phyloP scores from a whole-genome alignment of 1,284 basidiomycete genomes.

The Cryptococcus neoformans region DNA sequence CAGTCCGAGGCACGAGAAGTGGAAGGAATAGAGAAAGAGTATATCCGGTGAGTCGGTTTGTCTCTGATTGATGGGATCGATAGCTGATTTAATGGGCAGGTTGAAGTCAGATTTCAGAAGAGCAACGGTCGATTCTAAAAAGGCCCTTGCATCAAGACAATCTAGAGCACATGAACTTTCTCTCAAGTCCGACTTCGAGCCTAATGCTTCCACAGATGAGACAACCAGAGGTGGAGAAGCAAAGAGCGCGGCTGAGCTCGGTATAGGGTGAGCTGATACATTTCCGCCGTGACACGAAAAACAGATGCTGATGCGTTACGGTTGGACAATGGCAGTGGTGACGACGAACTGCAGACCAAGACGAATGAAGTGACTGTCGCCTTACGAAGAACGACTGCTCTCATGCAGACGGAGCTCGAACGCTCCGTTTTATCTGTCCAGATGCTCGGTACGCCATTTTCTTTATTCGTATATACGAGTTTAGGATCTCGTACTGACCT shows the following conservation, averaged over 20 bases:
- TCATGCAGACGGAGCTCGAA: slow-evolving; percentile 89
- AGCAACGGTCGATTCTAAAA: slow-evolving; percentile 27
- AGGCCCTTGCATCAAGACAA: slow-evolving; percentile 12
- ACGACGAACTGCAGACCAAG: slow-evolving; percentile 81
- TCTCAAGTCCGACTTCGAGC: slow-evolving; percentile 5
- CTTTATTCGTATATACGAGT: too few relatives aligned
- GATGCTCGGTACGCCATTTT: slow-evolving; percentile 63
- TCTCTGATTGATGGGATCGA: background rate
- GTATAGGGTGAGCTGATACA: slow-evolving; percentile 14
- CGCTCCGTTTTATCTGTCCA: slow-evolving; percentile 79
- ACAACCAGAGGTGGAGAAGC: slow-evolving; percentile 6
- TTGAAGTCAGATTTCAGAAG: slow-evolving; percentile 28
- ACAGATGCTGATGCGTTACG: background rate
- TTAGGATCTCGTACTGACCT: slow-evolving; percentile 3
- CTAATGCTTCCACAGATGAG: slow-evolving; percentile 23
- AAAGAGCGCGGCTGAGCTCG: slow-evolving; percentile 15
- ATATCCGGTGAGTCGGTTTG: slow-evolving; percentile 30
- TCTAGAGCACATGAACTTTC: slow-evolving; percentile 9
- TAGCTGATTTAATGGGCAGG: slow-evolving; percentile 7
- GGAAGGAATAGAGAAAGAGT: slow-evolving; percentile 8
- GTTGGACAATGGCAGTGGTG: slow-evolving; percentile 54
- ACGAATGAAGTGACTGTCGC: slow-evolving; percentile 83
- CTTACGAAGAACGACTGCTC: slow-evolving; percentile 71
- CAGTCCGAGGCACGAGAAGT: slow-evolving; percentile 3
- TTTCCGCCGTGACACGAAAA: background rate